phyloP scores from a whole-genome alignment of 2,329 filamentous ascomycete species.

The Fusarium mangiferae region DNA sequence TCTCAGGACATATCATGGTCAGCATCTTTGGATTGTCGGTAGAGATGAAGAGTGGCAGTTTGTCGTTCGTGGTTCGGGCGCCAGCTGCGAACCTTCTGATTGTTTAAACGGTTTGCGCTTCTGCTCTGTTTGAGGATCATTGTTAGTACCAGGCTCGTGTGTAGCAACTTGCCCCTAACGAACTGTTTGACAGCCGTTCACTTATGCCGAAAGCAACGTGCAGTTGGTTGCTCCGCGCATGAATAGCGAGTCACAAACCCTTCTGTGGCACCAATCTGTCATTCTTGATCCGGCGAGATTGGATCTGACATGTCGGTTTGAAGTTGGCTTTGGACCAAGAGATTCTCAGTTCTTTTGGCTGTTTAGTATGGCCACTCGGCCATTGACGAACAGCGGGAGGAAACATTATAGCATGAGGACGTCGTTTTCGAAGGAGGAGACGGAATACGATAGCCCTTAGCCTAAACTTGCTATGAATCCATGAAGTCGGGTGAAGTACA shows the following conservation, averaged over 20 bases:
- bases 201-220: slow-evolving; percentile 38
- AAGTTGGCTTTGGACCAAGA: not conserved
- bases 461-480: not conserved
- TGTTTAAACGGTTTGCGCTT: slow-evolving; percentile 10
- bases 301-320: slow-evolving; percentile 5
- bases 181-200: slow-evolving; percentile 33
- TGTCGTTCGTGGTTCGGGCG: not conserved
- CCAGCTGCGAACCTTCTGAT: not conserved
- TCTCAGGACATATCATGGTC: slow-evolving; percentile 29
- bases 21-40: slow-evolving; percentile 1
- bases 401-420: not conserved
- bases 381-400: not conserved
- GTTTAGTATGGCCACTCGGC: slow-evolving; percentile 6
- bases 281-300: slow-evolving; percentile 8
- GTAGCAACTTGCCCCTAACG: slow-evolving; percentile 26
- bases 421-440: not conserved
- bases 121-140: slow-evolving; percentile 13
- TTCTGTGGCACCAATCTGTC: slow-evolving; percentile 28
- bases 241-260: slow-evolving; percentile 27
- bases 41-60: slow-evolving; percentile 1
- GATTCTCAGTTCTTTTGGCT: not conserved
- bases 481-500: not conserved
- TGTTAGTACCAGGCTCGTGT: slow-evolving; percentile 11
- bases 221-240: slow-evolving; percentile 25
- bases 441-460: not conserved